Conservation (phyloP, 768 basidiomycete genomes). For the Collybiopsis luxurians region DNA sequence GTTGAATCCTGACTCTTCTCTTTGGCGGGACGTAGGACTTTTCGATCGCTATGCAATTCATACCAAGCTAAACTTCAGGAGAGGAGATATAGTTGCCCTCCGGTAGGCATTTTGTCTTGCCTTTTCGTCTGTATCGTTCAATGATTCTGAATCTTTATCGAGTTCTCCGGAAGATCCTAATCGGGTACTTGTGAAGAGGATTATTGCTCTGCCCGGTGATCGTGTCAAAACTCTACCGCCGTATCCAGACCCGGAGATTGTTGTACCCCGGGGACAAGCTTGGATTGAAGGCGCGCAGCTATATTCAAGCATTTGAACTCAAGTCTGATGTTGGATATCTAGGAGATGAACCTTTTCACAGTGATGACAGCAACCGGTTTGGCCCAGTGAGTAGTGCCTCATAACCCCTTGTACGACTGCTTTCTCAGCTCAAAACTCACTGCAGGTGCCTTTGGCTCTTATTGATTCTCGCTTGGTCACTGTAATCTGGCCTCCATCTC, state of each 20-base stretch:
- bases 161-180: slow-evolving; percentile 62
- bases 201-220: slow-evolving; percentile 64
- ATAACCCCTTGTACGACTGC: not conserved
- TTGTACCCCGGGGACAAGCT: slow-evolving; percentile 58
- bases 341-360: slow-evolving; percentile 69
- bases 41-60: slow-evolving; percentile 53
- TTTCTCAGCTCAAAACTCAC: not conserved
- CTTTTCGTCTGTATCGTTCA: not conserved
- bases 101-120: slow-evolving; percentile 35
- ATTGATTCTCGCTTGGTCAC: slow-evolving; percentile 48
- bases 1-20: slow-evolving; percentile 68
- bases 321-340: not conserved
- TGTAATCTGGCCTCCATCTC: slow-evolving; percentile 50
- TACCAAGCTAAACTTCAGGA: slow-evolving; percentile 31
- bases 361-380: slow-evolving; percentile 70
- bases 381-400: slow-evolving; percentile 51
- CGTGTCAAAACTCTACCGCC: slow-evolving; percentile 66
- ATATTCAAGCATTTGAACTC: not conserved
- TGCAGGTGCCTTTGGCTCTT: slow-evolving; percentile 43
- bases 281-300: slow-evolving; percentile 70
- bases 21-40: slow-evolving; percentile 57
- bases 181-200: slow-evolving; percentile 60
- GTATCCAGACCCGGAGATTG: slow-evolving; percentile 52
- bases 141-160: not conserved
- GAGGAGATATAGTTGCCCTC: slow-evolving; percentile 67